Percentiles rank a stretch among this genome's conserved stretches.
Evolutionary conservation across 192 early-diverging fungal species (phyloP).

Genomic region (Coemansia sp.): DNA sequence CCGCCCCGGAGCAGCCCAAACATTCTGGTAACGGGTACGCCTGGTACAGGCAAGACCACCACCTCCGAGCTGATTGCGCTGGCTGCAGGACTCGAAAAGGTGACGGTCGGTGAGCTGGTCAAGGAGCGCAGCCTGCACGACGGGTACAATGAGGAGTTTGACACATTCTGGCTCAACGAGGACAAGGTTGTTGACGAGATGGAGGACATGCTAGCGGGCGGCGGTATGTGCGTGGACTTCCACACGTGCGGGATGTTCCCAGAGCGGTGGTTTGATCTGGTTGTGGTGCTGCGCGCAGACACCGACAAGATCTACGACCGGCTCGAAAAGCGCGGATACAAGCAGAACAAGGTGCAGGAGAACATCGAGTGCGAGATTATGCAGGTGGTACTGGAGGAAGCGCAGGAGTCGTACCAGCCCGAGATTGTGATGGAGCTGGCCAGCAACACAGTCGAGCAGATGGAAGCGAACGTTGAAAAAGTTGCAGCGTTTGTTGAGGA

Average conservation of each 20-base stretch:
- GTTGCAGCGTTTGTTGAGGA: conserved; percentile 68
- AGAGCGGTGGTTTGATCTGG: conserved; percentile 96
- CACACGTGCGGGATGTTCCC: conserved; percentile 97
- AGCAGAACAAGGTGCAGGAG: conserved; percentile 81
- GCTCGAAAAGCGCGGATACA: conserved; percentile 77
- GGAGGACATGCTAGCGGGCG: conserved; percentile 74
- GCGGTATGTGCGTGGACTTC: conserved; percentile 90
- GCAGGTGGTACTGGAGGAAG: conserved; percentile 91
- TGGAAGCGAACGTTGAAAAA: conserved; percentile 87
- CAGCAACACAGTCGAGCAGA: conserved; percentile 81
- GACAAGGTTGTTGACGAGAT: conserved; percentile 94
- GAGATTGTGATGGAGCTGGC: conserved; percentile 80
- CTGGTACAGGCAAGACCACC: conserved; percentile 83
- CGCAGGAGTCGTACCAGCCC: conserved; percentile 74
- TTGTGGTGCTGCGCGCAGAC: conserved; percentile 83
- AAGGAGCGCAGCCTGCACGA: conserved; percentile 85
- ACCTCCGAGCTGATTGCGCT: conserved; percentile 70
- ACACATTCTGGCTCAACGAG: conserved; percentile 87
- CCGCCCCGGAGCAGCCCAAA: conserved; percentile 60
- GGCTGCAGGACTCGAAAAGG: conserved; percentile 69
- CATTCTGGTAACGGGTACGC: conserved; percentile 83
- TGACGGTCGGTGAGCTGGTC: conserved; percentile 85
- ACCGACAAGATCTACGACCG: conserved; percentile 79
- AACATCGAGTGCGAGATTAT: conserved; percentile 98
- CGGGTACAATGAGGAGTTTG: conserved; percentile 83